These are phyloP conservation scores for Cynara cardunculus DNA, from an alignment of 129 eudicot genomes.

Conservation along the genomic window DNA sequence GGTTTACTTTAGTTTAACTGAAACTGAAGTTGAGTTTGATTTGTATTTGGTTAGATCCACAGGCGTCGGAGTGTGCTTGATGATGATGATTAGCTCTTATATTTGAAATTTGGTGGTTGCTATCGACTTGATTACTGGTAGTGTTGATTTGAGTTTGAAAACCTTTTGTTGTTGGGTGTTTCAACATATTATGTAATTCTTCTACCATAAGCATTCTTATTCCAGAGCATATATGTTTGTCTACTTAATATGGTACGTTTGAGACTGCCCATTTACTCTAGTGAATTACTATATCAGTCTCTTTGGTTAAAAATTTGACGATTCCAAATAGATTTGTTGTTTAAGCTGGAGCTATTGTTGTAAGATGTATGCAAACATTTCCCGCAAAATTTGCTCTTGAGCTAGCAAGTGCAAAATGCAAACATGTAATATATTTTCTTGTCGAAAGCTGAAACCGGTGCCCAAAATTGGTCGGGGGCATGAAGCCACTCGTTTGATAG, in stretches of 20 bases:
- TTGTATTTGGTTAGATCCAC: constrained; percentile 50
- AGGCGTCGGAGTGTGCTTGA: constrained; percentile 96
- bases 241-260: background rate
- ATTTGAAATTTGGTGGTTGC: background rate
- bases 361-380: background rate
- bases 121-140: constrained; percentile 1
- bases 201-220: background rate
- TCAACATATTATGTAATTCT: constrained; percentile 4
- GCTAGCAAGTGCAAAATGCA: too few relatives aligned
- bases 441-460: too few relatives aligned
- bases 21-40: constrained; percentile 5
- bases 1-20: background rate
- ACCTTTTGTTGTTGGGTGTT: constrained; percentile 12
- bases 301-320: background rate
- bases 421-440: too few relatives aligned
- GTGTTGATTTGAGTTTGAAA: constrained; percentile 1
- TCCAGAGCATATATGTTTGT: background rate
- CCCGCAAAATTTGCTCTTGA: too few relatives aligned
- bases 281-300: background rate
- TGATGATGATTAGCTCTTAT: constrained; percentile 66
- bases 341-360: background rate
- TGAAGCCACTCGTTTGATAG: too few relatives aligned
- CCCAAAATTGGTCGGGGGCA: too few relatives aligned
- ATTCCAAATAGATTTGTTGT: background rate
- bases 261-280: background rate